Conservation (phyloP, 768 basidiomycete species). For the Lactifluus pinguis region DNA sequence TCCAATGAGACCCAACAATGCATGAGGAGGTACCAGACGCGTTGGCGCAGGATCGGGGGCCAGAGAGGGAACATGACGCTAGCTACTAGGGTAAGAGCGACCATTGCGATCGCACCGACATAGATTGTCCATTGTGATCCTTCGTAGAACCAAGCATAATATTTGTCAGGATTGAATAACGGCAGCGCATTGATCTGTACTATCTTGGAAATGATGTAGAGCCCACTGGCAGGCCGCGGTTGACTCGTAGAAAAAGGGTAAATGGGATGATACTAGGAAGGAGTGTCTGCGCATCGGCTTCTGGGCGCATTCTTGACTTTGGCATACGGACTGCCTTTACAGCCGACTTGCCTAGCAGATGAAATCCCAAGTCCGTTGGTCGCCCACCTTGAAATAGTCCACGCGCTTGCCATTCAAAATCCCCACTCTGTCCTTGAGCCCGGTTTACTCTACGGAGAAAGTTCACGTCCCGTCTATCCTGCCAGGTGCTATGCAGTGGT, state of each 20-base stretch:
- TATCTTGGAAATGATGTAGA: conserved; percentile 69
- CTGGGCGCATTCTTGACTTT: conserved; percentile 79
- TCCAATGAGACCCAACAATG: conserved; percentile 77
- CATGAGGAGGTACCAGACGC: conserved; percentile 95
- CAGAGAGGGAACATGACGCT: conserved; percentile 99
- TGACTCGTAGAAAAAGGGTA: conserved; percentile 89
- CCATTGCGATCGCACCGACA: conserved; percentile 84
- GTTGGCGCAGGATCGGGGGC: conserved; percentile 86
- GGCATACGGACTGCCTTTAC: conserved; percentile 81
- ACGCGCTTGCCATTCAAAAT: conserved; percentile 89
- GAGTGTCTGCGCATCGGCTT: conserved; percentile 62
- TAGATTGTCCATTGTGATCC: conserved; percentile 91
- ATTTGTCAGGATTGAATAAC: conserved; percentile 65
- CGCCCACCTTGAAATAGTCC: conserved; percentile 96
- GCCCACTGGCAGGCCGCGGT: conserved; percentile 58
- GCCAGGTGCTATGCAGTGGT: conserved; percentile 59
- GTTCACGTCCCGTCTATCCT: conserved; percentile 70
- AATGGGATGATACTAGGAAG: conserved; percentile 66
- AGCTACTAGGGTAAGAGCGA: conserved; percentile 84
- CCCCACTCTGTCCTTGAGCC: conserved; percentile 83
- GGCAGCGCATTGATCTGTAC: conserved; percentile 78
- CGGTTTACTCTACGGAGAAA: conserved; percentile 83
- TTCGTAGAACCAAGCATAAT: conserved; percentile 97
- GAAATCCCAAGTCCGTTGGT: background rate
- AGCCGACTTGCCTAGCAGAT: conserved; percentile 75